A percentile compares a stretch with the other conserved stretches of the same genome.
These are phyloP conservation scores for Voacanga thouarsii DNA, from an alignment of 257 asterid species.

Conservation along the genomic window DNA sequence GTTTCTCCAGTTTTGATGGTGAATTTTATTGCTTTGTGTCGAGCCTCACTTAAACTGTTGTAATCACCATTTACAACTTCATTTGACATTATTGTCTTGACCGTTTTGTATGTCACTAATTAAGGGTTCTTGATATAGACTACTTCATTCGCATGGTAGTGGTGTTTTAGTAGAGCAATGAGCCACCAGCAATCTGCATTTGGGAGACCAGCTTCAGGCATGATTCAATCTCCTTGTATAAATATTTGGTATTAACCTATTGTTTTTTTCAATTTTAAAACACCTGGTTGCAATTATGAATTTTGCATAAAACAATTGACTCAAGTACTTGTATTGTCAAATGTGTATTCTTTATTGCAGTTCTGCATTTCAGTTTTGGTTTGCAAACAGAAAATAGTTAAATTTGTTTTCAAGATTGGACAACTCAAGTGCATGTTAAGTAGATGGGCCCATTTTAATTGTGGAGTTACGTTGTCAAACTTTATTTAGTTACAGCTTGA, in stretches of 20 bases:
- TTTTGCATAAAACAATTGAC: not conserved
- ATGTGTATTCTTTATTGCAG: not conserved
- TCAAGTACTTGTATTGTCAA: not conserved
- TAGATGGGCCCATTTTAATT: not conserved
- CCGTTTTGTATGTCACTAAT: not conserved
- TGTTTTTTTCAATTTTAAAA: not conserved
- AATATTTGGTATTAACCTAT: not conserved
- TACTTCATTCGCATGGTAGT: constrained; percentile 3
- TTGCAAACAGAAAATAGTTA: not conserved
- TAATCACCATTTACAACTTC: not conserved
- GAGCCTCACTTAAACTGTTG: not conserved
- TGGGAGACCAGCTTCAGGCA: constrained; percentile 17
- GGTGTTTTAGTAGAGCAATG: constrained; percentile 10
- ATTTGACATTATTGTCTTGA: not conserved
- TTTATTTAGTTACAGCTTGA: not conserved
- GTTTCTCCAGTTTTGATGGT: not conserved
- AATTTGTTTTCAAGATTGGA: not conserved
- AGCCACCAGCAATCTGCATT: constrained; percentile 10
- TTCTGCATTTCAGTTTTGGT: not conserved
- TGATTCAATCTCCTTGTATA: not conserved
- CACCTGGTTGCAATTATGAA: not conserved
- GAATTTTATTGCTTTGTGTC: not conserved
- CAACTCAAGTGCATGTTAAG: not conserved
- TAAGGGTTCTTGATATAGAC: not conserved
- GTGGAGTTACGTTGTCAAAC: not conserved